Conservation (phyloP, 2,329 filamentous ascomycete genomes). For the Fonsecaea erecta region DNA sequence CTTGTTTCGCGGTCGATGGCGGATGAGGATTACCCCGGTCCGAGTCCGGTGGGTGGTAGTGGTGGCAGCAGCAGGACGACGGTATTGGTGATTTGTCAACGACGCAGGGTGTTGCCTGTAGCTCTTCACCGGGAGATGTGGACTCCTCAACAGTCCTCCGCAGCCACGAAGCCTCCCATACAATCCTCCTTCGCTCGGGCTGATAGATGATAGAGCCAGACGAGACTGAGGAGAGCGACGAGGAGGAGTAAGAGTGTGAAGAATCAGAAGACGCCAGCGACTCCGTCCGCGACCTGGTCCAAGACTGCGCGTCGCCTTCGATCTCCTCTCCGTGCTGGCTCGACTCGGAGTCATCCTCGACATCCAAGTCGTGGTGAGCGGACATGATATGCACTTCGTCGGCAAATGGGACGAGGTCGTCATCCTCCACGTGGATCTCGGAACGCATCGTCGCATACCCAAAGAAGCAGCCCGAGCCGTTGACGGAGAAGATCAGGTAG, state of each 20-base stretch:
- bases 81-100: too few species aligned
- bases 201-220: constrained; percentile 28
- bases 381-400: constrained; percentile 16
- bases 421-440: constrained; percentile 18
- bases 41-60: too few species aligned
- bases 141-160: neutral
- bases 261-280: constrained; percentile 23
- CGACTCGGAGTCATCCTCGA: neutral
- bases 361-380: neutral
- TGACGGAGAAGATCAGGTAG: constrained; percentile 30
- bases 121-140: neutral
- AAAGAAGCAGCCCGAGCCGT: constrained; percentile 29
- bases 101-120: neutral
- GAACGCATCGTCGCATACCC: constrained; percentile 28
- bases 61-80: too few species aligned
- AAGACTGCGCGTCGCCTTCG: constrained; percentile 1
- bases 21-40: too few species aligned
- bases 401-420: neutral
- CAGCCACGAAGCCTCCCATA: constrained; percentile 24
- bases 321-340: neutral
- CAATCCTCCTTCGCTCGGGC: constrained; percentile 24
- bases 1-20: too few species aligned
- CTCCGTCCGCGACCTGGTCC: constrained; percentile 9
- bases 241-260: neutral
- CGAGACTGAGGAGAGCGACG: neutral